These are phyloP conservation scores for Spiraea crenata DNA, from an alignment of 331 rosid species.

Conservation along the genomic window DNA sequence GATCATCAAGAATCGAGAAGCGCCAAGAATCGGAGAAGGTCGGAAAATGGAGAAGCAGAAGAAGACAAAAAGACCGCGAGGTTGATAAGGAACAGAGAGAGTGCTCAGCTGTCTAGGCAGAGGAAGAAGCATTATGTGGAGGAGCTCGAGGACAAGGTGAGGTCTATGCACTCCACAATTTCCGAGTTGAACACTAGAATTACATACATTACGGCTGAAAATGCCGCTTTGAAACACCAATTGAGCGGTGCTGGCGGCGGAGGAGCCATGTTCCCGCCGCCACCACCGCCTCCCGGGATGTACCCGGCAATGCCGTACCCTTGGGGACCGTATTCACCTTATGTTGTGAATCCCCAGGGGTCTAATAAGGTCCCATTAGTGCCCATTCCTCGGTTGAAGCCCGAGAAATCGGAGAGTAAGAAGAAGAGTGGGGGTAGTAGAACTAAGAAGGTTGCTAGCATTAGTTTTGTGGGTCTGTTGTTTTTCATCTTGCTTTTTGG, in stretches of 20 bases:
- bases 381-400: slow-evolving; percentile 82
- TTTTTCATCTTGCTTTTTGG: slow-evolving; percentile 81
- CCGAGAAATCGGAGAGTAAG: slow-evolving; percentile 49
- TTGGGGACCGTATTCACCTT: slow-evolving; percentile 64
- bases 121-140: slow-evolving; percentile 95
- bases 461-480: slow-evolving; percentile 84
- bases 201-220: slow-evolving; percentile 74
- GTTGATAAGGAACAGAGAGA: slow-evolving; percentile 91
- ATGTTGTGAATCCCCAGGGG: slow-evolving; percentile 75
- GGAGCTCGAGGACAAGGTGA: slow-evolving; percentile 88
- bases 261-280: slow-evolving; percentile 51
- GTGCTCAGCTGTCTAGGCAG: slow-evolving; percentile 98
- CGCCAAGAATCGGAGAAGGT: slow-evolving; percentile 43
- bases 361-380: slow-evolving; percentile 75
- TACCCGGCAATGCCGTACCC: slow-evolving; percentile 77
- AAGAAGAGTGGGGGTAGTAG: slow-evolving; percentile 48
- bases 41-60: slow-evolving; percentile 42
- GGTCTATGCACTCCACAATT: slow-evolving; percentile 77
- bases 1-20: slow-evolving; percentile 43
- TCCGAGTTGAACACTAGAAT: slow-evolving; percentile 71
- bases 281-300: slow-evolving; percentile 58
- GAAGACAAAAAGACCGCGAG: slow-evolving; percentile 72
- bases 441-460: slow-evolving; percentile 93
- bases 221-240: slow-evolving; percentile 80
- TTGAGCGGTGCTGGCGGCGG: slow-evolving; percentile 51